phyloP scores from a whole-genome alignment of 306 rosid genomes.

The Citrullus mucosospermus region DNA sequence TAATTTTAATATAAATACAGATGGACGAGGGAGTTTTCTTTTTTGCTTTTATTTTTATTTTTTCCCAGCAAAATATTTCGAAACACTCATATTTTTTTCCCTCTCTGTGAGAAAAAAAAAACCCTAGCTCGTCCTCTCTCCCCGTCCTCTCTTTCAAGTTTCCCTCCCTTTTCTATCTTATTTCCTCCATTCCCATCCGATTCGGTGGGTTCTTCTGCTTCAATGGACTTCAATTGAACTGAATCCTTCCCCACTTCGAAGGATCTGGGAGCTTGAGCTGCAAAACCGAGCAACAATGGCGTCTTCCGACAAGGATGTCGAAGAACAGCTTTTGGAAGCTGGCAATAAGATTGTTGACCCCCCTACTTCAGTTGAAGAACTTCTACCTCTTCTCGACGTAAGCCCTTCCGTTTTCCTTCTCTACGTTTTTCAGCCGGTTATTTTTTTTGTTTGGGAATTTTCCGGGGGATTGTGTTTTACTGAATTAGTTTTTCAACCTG shows the following conservation, averaged over 20 bases:
- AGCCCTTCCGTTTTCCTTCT: slow-evolving; percentile 2
- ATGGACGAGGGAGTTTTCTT: not conserved
- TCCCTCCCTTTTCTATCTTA: slow-evolving; percentile 1
- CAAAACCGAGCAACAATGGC: slow-evolving; percentile 34
- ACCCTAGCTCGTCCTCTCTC: not conserved
- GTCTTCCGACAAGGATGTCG: slow-evolving; percentile 37
- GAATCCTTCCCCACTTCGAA: slow-evolving; percentile 9
- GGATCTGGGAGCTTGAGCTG: slow-evolving; percentile 33
- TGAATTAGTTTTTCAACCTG: not conserved
- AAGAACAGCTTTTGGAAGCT: slow-evolving; percentile 50
- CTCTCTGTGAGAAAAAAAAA: not conserved
- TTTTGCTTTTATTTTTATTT: not conserved
- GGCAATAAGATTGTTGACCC: slow-evolving; percentile 62
- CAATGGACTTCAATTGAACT: slow-evolving; percentile 34
- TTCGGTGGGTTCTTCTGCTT: slow-evolving; percentile 17
- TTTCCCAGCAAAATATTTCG: not conserved
- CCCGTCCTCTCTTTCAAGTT: slow-evolving; percentile 3
- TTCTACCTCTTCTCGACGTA: slow-evolving; percentile 67
- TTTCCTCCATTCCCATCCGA: slow-evolving; percentile 9
- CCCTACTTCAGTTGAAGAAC: slow-evolving; percentile 58
- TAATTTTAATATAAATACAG: not conserved
- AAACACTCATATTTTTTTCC: slow-evolving; percentile 4
- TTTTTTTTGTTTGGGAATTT: not conserved
- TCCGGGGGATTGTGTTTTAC: not conserved
- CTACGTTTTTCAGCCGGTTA: not conserved